These are phyloP conservation scores for Abelmoschus esculentus DNA, from an alignment of 345 rosid genomes.

Conservation along the genomic window DNA sequence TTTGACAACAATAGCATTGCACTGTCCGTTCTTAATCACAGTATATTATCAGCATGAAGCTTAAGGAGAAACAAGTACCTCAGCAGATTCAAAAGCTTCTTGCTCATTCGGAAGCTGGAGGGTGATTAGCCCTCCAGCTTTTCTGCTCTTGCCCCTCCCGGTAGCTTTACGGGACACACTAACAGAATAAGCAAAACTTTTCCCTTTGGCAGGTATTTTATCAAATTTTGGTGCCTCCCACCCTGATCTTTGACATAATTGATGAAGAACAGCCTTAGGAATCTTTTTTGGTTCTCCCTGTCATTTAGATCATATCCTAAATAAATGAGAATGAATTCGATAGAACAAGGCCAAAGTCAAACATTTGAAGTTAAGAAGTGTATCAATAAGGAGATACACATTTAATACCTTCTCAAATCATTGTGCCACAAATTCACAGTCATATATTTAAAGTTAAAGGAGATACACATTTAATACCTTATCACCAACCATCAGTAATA, in stretches of 20 bases:
- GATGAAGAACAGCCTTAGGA: conserved; percentile 88
- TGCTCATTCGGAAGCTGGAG: conserved; percentile 67
- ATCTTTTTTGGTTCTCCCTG: conserved; percentile 70
- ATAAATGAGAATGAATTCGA: not conserved
- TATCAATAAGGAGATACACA: not conserved
- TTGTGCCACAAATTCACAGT: not conserved
- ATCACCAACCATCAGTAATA: not conserved
- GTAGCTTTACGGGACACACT: conserved; percentile 81
- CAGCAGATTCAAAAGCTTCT: conserved; percentile 50
- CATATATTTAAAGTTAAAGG: not conserved
- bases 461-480: not conserved
- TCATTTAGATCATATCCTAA: conserved; percentile 15
- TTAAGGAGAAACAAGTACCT: conserved; percentile 38
- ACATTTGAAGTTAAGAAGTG: not conserved
- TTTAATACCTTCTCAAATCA: too few species aligned
- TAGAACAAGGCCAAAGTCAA: not conserved
- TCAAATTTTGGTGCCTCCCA: conserved; percentile 94
- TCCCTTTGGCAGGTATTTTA: conserved; percentile 45
- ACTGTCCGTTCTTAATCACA: not conserved
- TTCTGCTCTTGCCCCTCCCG: conserved; percentile 86
- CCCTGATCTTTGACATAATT: conserved; percentile 79
- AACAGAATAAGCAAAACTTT: conserved; percentile 47
- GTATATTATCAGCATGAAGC: conserved; percentile 7
- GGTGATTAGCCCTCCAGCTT: conserved; percentile 77
- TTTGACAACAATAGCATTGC: conserved; percentile 10